Percentiles rank a stretch among this genome's conserved stretches.
These are phyloP conservation scores for Naganishia randhawae DNA, from an alignment of 768 basidiomycete genomes.

Conservation along the genomic window DNA sequence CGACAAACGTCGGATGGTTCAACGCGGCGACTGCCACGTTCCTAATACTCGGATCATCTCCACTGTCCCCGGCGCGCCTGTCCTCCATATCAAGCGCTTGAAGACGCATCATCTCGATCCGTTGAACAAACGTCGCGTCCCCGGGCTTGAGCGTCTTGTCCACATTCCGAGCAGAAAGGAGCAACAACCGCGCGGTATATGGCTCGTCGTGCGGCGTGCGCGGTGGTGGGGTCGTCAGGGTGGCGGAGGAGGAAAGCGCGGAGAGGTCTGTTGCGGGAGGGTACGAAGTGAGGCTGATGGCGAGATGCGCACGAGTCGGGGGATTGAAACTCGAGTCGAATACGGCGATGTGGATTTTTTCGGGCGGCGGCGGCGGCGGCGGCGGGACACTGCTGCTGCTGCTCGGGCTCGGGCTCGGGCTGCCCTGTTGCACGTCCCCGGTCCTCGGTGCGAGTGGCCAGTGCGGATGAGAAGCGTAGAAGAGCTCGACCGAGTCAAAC, in stretches of 20 bases:
- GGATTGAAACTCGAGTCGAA: conserved; percentile 93
- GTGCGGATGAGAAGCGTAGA: conserved; percentile 60
- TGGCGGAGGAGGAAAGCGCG: neutral
- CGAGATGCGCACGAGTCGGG: conserved; percentile 77
- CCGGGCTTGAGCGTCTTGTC: conserved; percentile 70
- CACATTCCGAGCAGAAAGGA: conserved; percentile 79
- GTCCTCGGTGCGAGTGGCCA: conserved; percentile 60
- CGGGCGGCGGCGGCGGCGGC: conserved; percentile 39
- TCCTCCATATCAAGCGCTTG: conserved; percentile 56
- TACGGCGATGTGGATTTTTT: conserved; percentile 58
- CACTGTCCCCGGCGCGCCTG: neutral
- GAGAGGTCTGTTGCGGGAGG: conserved; percentile 30
- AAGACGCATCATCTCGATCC: conserved; percentile 81
- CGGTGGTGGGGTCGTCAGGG: neutral
- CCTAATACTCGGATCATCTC: conserved; percentile 11
- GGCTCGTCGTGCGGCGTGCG: conserved; percentile 22
- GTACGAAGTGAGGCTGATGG: conserved; percentile 57
- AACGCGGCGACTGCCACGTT: conserved; percentile 76
- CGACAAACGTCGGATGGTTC: conserved; percentile 82
- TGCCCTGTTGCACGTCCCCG: too few species aligned
- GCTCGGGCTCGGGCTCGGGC: too few species aligned
- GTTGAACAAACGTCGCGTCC: conserved; percentile 71
- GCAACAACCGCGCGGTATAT: conserved; percentile 71
- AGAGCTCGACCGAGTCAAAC: conserved; percentile 47
- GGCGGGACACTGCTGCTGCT: too few species aligned